These are phyloP conservation scores for Arctium minus DNA, from an alignment of 129 eudicot genomes.

Conservation along the genomic window DNA sequence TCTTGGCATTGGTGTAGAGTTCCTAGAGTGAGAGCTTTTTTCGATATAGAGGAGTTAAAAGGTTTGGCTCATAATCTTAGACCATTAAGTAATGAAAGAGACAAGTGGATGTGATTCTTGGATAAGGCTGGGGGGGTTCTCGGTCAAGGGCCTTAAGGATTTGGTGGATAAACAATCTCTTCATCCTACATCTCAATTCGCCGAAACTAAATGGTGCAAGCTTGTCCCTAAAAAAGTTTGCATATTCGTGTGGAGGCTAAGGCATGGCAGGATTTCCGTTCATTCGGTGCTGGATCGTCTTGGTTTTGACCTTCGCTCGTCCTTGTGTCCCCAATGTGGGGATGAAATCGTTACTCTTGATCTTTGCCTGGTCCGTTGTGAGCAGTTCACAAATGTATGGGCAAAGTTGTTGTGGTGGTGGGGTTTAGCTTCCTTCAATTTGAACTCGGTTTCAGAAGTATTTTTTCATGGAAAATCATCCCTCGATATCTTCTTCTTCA, in stretches of 20 bases:
- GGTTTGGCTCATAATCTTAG: background rate
- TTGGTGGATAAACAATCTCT: background rate
- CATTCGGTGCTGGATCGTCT: background rate
- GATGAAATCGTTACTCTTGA: too few relatives aligned
- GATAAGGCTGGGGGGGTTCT: background rate
- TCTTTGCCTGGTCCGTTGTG: too few relatives aligned
- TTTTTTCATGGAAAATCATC: background rate
- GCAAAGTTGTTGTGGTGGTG: too few relatives aligned
- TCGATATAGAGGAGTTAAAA: background rate
- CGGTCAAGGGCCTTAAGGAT: background rate
- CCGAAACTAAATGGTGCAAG: background rate
- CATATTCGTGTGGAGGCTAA: background rate
- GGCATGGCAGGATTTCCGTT: too few relatives aligned
- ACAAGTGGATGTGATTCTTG: background rate
- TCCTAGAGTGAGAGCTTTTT: background rate
- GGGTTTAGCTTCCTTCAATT: too few relatives aligned
- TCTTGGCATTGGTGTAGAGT: background rate
- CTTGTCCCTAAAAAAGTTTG: background rate
- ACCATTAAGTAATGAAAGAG: too few relatives aligned
- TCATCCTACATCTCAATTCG: too few relatives aligned
- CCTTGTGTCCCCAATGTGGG: background rate
- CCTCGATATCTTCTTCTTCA: background rate
- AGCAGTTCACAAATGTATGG: too few relatives aligned
- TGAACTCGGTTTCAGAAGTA: background rate
- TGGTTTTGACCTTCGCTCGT: background rate